A percentile compares a stretch with the other conserved stretches of the same genome.
phyloP scores from a whole-genome alignment of 176 grass and related monocot genomes.

The Triticum aestivum region IWGSC_CS_RefSeq_v2.1 NC_057801.1:25918792-25919291 shows the following conservation, averaged over 20 bases:
- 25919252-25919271: conserved; percentile 12
- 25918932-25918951: not conserved
- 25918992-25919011: not conserved
- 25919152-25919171: not conserved
- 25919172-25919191: not conserved
- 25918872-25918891: too few species aligned
- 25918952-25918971: not conserved
- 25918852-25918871: not conserved
- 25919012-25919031: too few species aligned
- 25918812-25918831: not conserved
- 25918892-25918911: too few species aligned
- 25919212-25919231: not conserved
- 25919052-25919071: too few species aligned
- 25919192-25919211: too few species aligned
- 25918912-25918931: too few species aligned
- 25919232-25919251: conserved; percentile 8
- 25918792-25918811: conserved; percentile 13
- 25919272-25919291: not conserved
- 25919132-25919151: not conserved
- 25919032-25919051: not conserved
- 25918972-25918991: not conserved
- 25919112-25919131: too few species aligned
- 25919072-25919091: not conserved
- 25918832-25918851: not conserved
- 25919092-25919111: too few species aligned